Conservation (phyloP, 169 alveolate species). For the Plasmodium reichenowi region DNA sequence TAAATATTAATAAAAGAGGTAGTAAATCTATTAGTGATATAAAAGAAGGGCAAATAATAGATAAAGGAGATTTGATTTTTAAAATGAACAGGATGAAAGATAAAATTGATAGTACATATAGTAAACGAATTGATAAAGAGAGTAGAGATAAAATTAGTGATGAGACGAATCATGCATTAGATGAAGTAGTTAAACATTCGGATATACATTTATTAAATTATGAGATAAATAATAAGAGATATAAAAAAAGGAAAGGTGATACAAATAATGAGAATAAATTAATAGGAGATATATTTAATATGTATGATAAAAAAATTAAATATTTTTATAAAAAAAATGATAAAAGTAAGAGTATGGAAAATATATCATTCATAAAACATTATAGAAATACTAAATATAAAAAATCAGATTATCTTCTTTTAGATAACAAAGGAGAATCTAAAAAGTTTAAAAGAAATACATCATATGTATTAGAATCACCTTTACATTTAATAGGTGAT, state of each 20-base stretch:
- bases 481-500: conserved; percentile 20
- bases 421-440: conserved; percentile 1
- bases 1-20: too few species aligned
- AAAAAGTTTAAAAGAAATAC: conserved; percentile 6
- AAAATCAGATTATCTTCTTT: conserved; percentile 32
- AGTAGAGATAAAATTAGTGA: background rate
- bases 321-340: conserved; percentile 13
- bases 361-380: background rate
- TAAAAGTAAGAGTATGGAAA: conserved; percentile 21
- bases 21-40: too few species aligned
- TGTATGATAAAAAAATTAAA: conserved; percentile 7
- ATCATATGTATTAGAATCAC: conserved; percentile 34
- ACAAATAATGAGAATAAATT: conserved; percentile 7
- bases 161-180: too few species aligned
- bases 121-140: background rate
- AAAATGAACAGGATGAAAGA: too few species aligned
- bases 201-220: too few species aligned
- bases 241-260: background rate
- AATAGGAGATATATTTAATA: conserved; percentile 17
- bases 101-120: too few species aligned
- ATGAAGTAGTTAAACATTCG: too few species aligned
- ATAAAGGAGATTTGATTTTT: too few species aligned
- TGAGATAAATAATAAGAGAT: background rate
- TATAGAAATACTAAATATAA: conserved; percentile 8
- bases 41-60: too few species aligned